These are phyloP conservation scores for Oryza longistaminata DNA, from an alignment of 176 grass and related monocot species.

Conservation along the genomic window DNA sequence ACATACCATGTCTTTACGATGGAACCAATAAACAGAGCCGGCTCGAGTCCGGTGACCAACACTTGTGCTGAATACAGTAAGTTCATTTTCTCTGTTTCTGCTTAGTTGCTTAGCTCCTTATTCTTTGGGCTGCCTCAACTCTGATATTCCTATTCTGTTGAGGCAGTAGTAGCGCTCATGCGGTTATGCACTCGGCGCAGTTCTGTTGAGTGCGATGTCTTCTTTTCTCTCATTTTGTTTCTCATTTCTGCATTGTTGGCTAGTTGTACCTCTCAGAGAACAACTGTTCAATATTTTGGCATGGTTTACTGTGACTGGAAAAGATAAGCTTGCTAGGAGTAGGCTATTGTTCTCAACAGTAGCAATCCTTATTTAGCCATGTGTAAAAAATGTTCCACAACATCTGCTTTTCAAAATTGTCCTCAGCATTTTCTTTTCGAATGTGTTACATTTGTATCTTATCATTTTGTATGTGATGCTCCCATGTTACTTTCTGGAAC, in stretches of 20 bases:
- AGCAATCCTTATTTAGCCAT: background rate
- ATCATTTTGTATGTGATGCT: background rate
- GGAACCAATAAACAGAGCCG: no score
- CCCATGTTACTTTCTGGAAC: background rate
- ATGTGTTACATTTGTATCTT: background rate
- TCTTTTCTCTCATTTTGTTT: background rate
- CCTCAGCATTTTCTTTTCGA: background rate
- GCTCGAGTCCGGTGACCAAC: no score
- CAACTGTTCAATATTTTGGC: no score
- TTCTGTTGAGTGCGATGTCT: slow-evolving; percentile 76
- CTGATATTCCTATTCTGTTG: slow-evolving; percentile 3
- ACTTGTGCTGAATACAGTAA: no score
- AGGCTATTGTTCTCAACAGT: no score
- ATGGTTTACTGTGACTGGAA: no score
- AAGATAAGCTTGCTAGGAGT: no score
- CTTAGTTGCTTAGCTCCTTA: no score
- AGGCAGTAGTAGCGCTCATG: slow-evolving; percentile 85
- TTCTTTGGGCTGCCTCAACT: background rate
- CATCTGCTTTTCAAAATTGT: background rate
- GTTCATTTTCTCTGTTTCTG: no score
- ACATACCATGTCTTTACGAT: no score
- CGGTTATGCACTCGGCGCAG: slow-evolving; percentile 83
- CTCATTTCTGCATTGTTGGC: slow-evolving; percentile 4
- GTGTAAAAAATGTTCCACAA: background rate
- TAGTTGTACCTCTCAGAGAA: no score